phyloP scores from a whole-genome alignment of 495 filamentous ascomycete species.

The Daldinia loculata region DNA sequence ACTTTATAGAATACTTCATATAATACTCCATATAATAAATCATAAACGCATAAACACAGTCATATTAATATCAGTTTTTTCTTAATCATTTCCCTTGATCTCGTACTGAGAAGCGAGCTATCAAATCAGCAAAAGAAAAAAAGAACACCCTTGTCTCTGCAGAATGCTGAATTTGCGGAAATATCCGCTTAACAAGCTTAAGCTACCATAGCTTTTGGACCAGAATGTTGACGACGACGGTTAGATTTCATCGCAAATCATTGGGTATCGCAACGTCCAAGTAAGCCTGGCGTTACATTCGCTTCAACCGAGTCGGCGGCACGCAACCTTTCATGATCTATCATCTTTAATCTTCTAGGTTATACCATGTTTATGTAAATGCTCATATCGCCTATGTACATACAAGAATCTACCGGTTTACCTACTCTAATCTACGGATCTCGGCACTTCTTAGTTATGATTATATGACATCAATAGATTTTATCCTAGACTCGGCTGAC shows the following conservation, averaged over 20 bases:
- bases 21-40: background rate
- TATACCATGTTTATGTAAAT: constrained; percentile 1
- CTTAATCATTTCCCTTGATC: background rate
- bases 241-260: background rate
- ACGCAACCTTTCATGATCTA: constrained; percentile 24
- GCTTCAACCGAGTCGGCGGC: constrained; percentile 29
- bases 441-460: background rate
- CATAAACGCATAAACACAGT: background rate
- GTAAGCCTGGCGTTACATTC: constrained; percentile 32
- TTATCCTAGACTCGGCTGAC: background rate
- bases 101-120: background rate
- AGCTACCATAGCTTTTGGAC: background rate
- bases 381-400: background rate
- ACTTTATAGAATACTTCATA: background rate
- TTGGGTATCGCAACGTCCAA: constrained; percentile 13
- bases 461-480: background rate
- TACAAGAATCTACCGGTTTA: background rate
- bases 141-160: background rate
- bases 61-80: background rate
- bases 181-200: constrained; percentile 22
- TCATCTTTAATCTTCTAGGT: constrained; percentile 11
- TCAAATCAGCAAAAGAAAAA: background rate
- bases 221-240: constrained; percentile 2
- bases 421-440: background rate
- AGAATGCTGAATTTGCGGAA: constrained; percentile 7